Evolutionary conservation across 306 rosid species (phyloP), one percentile per base, ranked within the genome.

Genomic region (Quercus engelmannii): DNA sequence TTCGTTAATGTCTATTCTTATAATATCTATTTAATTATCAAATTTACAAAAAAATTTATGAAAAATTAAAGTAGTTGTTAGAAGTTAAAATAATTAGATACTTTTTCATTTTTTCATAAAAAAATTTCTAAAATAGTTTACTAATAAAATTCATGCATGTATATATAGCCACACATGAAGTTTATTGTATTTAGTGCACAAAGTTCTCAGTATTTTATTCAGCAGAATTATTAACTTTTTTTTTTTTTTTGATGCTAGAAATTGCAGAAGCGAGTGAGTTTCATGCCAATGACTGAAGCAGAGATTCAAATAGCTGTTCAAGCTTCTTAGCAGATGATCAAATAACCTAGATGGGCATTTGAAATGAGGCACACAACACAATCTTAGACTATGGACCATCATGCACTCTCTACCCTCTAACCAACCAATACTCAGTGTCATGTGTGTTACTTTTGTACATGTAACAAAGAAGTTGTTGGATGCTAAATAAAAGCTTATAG

Each of bases 241-340:
- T 2, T 38, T 38, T 21, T 15, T 56, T 76, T 81, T 74, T 10
- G 0, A 49, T 49, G 54, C 5, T 59, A 71, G 41, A 74, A 85
- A 2, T 62, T 85, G 92, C 94, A 93, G 99, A 95, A 85, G 75
- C 88, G 91, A 69, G 99, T 95, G 86, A 91, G 97, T 84, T 95
- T 93, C 83, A 80, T 79, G 83, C 83, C 95, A 61, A 80, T 83
- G 56, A 82, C 13, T 35, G 94, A 89, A 73, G 94, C 75, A 80
- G 86, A 85, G 68, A 80, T 79, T 67, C 90, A 90, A 5, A 74
- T 92, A n/a, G 79, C 85, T 1, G 95, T 91, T 41, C 46, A 41
- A 76, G 87, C 86, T 76, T 83, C 91, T 20, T 86, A 54, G 26
- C 59, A 14, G 43, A 31, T 18, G 28, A 52, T 31, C 6, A 52